Base-by-base conservation (phyloP, 2,329 filamentous ascomycete species). In the Colletotrichum sp. region DNA sequence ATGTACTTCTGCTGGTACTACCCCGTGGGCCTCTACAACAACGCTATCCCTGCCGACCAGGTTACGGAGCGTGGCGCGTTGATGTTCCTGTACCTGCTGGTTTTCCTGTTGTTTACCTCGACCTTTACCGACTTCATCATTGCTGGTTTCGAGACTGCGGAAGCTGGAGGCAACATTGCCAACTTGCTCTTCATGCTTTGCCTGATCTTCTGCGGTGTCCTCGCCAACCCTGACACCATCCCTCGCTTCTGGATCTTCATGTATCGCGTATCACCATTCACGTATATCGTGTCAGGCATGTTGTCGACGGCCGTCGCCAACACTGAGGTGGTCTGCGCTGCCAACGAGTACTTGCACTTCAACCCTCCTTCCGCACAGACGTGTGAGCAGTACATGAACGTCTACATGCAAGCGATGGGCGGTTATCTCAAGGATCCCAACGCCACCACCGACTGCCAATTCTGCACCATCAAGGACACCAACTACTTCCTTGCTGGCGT, bases 1-100 rank as follows among this genome's bases (percentile, higher is more conserved):
- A 93, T 96, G 87, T 98, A 89, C 88, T 89, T 95, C 81, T 93
- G 89, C 83, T 96, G 94, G 91, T 98, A 98, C 88, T 98, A 96
- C 82, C 95, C 95, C 2, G 91, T 98, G 71, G 95, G 95, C 3
- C 90, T 97, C 12, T 92, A 95, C 83, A 85, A 86, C 75, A 96
- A 96, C 81, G 94, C 94, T 3, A 85, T 88, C 18, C 87, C 88
- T 1, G 91, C 92, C 6, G 89, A 90, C 76, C 87, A 92, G 77
- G 90, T 93, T 2, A 82, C 89, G 7, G 92, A 95, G 80, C 94
- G 95, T 34, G 94, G 95, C 12, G 93, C 88, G 1, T 90, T 97
- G 26, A 94, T 96, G 90, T 96, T 96, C 87, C 87, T 98, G 30
- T 92, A 95, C 79, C 87, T 96, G 55, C 89, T 93, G 81, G 86